Base-by-base conservation (phyloP, 192 early-diverging fungal genomes). In the Linnemannia schmuckeri region DNA sequence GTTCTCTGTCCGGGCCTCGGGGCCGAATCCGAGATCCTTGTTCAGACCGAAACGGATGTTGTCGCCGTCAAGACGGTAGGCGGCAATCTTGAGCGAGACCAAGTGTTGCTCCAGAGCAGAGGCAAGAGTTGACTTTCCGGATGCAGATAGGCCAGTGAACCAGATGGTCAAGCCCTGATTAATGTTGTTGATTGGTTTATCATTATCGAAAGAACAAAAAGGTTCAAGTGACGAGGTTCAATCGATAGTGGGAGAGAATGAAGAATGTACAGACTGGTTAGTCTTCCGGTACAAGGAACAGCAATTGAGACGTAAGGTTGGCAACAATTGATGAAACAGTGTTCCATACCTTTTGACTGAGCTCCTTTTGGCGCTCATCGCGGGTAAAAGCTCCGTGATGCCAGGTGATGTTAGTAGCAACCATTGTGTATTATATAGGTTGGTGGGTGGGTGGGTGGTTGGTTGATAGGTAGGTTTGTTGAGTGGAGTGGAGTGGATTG, bases 11-110 rank as follows among this genome's bases (percentile, higher is more conserved):
- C 97, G 94, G 79, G 97, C 97, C 68, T 95, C 94, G 68, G 96
- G 96, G 71, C 96, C 96, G 82, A 97, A 98, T 40, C 96, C 96
- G 35, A 98, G 90, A 88, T 97, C 95, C 90, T 97, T 98, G 93
- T 99, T 99, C 57, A 99, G 89, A 37, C 97, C 97, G 81, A 99
- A 99, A n/a, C 97, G 95, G 72, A 99, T 96, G 89, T 99, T 99
- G 91, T 99, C 97, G 55, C 97, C 97, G 82, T 99, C 97, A 74
- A 99, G 93, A 35, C 97, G 95, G 89, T 99, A 99, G 40, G 94
- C 93, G n/a, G 90, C 90, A 55, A 97, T 78, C 71, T 92, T 92
- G 41, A 88, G 82, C 80, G 96, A 94, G 35, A 98, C 92, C 49
- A 98, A 91, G 74, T 95, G 92, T 79, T 97, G 96, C 89, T 98